Evolutionary conservation across 2,329 filamentous ascomycete genomes (phyloP).

Genomic region (Ceratocystis cubensis): DNA sequence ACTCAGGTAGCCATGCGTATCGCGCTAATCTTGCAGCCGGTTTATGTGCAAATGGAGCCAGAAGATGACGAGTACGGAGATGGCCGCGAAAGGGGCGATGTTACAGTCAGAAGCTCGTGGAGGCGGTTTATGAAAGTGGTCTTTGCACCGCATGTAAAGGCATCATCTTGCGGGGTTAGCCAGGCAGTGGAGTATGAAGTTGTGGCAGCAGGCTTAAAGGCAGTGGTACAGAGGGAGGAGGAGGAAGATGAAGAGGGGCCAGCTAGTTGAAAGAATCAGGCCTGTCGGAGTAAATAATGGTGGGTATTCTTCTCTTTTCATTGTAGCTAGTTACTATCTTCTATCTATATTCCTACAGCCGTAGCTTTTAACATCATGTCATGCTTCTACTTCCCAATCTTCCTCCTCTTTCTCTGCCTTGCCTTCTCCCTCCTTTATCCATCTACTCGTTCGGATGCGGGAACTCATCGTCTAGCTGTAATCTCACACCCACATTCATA

Average conservation of each 20-base stretch:
- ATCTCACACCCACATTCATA: slow-evolving; percentile 93
- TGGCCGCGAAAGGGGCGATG: slow-evolving; percentile 25
- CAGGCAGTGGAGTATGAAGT: slow-evolving; percentile 63
- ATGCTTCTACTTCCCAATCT: background rate
- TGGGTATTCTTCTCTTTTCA: background rate
- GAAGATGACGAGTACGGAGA: slow-evolving; percentile 34
- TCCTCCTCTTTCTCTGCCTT: background rate
- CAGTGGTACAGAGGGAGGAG: slow-evolving; percentile 22
- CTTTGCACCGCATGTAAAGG: slow-evolving; percentile 64
- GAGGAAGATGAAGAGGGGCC: background rate
- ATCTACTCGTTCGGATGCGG: slow-evolving; percentile 43
- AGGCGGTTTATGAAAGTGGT: slow-evolving; percentile 75
- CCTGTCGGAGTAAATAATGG: background rate
- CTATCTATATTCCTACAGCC: slow-evolving; percentile 6
- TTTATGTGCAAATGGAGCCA: slow-evolving; percentile 33
- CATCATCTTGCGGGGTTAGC: slow-evolving; percentile 36
- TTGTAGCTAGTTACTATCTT: background rate
- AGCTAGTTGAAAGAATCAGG: background rate
- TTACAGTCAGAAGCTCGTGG: slow-evolving; percentile 45
- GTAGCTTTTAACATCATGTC: no score
- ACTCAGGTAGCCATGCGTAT: slow-evolving; percentile 77
- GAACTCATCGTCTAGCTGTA: slow-evolving; percentile 91
- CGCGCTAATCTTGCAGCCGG: slow-evolving; percentile 61
- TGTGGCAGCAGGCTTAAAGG: slow-evolving; percentile 48
- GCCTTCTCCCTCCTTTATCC: background rate